phyloP scores from a whole-genome alignment of 164 flowering plant species.

The Pachysandra terminalis region DNA sequence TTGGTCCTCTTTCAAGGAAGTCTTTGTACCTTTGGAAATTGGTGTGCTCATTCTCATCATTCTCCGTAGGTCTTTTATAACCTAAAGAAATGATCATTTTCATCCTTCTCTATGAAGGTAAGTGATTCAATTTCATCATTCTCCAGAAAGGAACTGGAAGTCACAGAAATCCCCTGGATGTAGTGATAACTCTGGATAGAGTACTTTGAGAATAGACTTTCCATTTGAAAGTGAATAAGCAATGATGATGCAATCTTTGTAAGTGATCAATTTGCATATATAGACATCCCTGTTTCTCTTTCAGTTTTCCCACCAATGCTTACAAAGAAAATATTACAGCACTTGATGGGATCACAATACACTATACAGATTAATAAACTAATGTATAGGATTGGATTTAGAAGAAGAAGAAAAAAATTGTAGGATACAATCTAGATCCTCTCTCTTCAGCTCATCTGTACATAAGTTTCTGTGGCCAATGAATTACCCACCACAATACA shows the following conservation, averaged over 20 bases:
- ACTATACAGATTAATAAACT: conserved; percentile 4
- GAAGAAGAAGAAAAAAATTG: too few species aligned
- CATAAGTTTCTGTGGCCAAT: background rate
- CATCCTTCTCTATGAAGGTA: too few species aligned
- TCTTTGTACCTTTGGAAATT: too few species aligned
- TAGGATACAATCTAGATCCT: background rate
- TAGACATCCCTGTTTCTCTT: background rate
- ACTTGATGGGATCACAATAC: background rate
- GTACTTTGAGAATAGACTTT: background rate
- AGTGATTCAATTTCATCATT: too few species aligned
- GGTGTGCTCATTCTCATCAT: too few species aligned
- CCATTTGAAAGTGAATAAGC: background rate
- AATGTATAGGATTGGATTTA: too few species aligned
- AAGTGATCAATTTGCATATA: conserved; percentile 2
- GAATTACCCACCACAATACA: background rate
- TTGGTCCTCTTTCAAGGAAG: too few species aligned
- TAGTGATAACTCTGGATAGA: background rate
- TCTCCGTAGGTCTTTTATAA: too few species aligned
- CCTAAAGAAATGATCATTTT: too few species aligned
- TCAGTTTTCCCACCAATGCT: background rate
- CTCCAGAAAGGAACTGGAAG: background rate
- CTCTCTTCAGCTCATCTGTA: conserved; percentile 5
- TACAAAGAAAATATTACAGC: background rate
- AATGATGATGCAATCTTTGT: background rate
- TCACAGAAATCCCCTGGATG: too few species aligned